Percentiles rank a stretch among this genome's conserved stretches.
These are phyloP conservation scores for Leccinum longicurvipes DNA, from an alignment of 768 basidiomycete species.

Conservation along the genomic window DNA sequence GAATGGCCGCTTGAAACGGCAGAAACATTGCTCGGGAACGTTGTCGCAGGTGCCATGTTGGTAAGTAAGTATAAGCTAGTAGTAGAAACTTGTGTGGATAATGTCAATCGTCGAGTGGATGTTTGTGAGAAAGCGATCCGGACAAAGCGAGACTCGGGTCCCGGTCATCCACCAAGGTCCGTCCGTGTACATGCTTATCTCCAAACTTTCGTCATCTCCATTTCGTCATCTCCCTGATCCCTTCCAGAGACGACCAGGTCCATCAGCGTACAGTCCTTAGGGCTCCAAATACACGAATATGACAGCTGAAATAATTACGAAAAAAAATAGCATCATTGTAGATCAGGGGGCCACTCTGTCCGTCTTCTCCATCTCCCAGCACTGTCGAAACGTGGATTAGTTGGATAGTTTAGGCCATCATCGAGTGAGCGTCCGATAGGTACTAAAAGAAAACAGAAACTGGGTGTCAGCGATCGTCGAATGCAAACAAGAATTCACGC, in stretches of 20 bases:
- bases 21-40: not conserved
- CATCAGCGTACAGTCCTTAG: not conserved
- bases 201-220: not conserved
- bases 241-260: not conserved
- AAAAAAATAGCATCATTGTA: constrained; percentile 52
- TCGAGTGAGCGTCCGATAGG: constrained; percentile 49
- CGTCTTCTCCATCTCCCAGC: constrained; percentile 67
- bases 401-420: constrained; percentile 62
- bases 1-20: constrained; percentile 13
- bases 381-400: constrained; percentile 70
- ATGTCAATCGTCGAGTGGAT: not conserved
- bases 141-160: not conserved
- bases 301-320: constrained; percentile 1
- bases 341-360: constrained; percentile 64
- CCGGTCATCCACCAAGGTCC: constrained; percentile 16
- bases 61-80: not conserved
- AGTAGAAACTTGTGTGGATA: not conserved
- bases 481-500: constrained; percentile 34
- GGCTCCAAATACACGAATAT: not conserved
- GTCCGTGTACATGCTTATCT: constrained; percentile 3
- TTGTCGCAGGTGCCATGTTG: constrained; percentile 27
- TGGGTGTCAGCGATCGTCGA: constrained; percentile 1
- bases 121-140: not conserved
- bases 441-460: constrained; percentile 28
- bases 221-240: not conserved